phyloP scores from a whole-genome alignment of 2,329 filamentous ascomycete species.

The Cladosporium sp. region DNA sequence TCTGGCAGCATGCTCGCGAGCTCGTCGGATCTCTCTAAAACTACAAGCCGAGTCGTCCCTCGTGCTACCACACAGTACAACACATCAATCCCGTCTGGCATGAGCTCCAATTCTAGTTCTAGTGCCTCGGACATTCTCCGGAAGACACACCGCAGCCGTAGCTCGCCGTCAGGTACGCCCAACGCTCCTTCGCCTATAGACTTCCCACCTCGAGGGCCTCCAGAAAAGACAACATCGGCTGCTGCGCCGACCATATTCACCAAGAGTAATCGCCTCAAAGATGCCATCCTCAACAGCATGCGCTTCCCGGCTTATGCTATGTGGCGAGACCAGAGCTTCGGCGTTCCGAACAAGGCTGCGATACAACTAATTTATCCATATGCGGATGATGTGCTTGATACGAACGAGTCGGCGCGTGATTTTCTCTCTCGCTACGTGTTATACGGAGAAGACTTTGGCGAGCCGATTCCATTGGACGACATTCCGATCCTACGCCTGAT shows the following conservation, averaged over 20 bases:
- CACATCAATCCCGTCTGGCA: conserved; percentile 32
- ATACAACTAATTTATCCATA: conserved; percentile 36
- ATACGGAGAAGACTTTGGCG: conserved; percentile 64
- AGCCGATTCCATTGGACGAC: conserved; percentile 54
- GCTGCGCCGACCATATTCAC: conserved; percentile 63
- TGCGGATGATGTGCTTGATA: conserved; percentile 32
- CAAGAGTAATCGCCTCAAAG: conserved; percentile 71
- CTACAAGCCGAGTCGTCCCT: conserved; percentile 39
- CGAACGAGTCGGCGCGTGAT: conserved; percentile 40
- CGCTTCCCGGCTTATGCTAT: conserved; percentile 71
- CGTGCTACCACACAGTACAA: conserved; percentile 35
- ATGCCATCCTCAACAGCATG: conserved; percentile 71
- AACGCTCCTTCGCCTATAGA: conserved; percentile 52
- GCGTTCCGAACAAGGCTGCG: conserved; percentile 66
- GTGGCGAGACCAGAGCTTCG: conserved; percentile 75
- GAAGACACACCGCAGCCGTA: conserved; percentile 9
- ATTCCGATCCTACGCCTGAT: conserved; percentile 65
- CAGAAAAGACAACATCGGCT: conserved; percentile 51
- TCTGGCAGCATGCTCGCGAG: conserved; percentile 4
- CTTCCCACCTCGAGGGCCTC: conserved; percentile 66
- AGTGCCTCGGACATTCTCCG: conserved; percentile 17
- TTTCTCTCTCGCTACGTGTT: conserved; percentile 58
- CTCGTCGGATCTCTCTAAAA: conserved; percentile 21
- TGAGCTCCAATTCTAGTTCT: conserved; percentile 36
- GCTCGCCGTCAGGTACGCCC: conserved; percentile 33